These are phyloP conservation scores for Melanogaster broomeanus DNA, from an alignment of 768 basidiomycete species.

Conservation along the genomic window DNA sequence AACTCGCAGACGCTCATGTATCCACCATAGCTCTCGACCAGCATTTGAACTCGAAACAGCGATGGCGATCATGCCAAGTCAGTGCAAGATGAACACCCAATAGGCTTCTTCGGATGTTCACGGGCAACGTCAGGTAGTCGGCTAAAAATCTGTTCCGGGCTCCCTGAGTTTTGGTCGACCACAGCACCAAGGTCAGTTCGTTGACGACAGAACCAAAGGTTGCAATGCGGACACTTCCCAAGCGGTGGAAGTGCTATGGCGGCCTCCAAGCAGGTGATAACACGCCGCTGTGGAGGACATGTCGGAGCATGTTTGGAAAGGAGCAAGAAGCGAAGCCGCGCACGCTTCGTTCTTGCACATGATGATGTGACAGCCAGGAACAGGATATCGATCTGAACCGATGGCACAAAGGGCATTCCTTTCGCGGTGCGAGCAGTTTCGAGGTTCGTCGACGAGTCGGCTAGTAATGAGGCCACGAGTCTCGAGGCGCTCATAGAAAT, in stretches of 20 bases:
- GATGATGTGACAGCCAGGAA: conserved; percentile 7
- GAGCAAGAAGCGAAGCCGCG: conserved; percentile 12
- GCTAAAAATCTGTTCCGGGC: neutral
- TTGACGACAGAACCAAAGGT: conserved; percentile 22
- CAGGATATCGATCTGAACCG: conserved; percentile 11
- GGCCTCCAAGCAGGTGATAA: conserved; percentile 8
- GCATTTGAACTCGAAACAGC: conserved; percentile 16
- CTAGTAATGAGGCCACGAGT: conserved; percentile 2
- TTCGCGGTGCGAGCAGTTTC: neutral
- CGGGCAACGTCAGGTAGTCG: conserved; percentile 1
- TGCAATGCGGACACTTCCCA: conserved; percentile 20
- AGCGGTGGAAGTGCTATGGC: conserved; percentile 2
- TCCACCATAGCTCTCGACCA: conserved; percentile 18
- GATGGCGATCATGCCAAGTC: conserved; percentile 1
- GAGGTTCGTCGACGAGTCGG: neutral
- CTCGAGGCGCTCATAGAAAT: conserved; percentile 17
- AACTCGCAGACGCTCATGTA: conserved; percentile 13
- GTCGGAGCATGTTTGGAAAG: conserved; percentile 20
- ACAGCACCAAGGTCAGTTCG: conserved; percentile 24
- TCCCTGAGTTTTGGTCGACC: conserved; percentile 18
- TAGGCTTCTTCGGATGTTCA: conserved; percentile 13
- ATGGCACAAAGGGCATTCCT: conserved; percentile 18
- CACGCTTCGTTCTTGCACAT: conserved; percentile 21
- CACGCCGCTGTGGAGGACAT: conserved; percentile 9
- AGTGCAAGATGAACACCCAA: conserved; percentile 13